A percentile compares a stretch with the other conserved stretches of the same genome.
phyloP scores from a whole-genome alignment of 768 basidiomycete species.

The Pleurotus citrinopileatus region DNA sequence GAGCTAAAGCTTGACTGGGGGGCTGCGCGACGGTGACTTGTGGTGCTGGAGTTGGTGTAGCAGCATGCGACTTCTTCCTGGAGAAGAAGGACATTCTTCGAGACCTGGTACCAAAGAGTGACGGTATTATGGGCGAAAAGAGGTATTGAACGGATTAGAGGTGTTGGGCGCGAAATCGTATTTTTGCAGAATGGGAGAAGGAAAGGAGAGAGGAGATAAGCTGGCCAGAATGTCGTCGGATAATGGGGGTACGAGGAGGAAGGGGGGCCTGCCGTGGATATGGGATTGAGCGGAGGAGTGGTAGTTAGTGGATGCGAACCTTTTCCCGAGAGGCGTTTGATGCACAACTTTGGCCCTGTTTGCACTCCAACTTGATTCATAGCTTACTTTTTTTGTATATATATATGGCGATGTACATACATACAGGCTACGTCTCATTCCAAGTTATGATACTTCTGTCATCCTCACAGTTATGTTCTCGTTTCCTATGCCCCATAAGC shows the following conservation, averaged over 20 bases:
- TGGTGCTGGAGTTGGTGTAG: constrained; percentile 36
- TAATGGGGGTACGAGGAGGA: neutral
- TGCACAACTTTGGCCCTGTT: constrained; percentile 9
- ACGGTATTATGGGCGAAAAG: constrained; percentile 58
- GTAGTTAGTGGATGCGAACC: neutral
- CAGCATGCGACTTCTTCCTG: constrained; percentile 73
- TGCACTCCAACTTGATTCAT: constrained; percentile 7
- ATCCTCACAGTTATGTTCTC: constrained; percentile 64
- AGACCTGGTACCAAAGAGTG: constrained; percentile 54
- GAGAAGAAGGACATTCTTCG: constrained; percentile 94
- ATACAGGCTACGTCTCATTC: no score
- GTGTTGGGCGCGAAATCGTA: neutral
- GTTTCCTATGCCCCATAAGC: constrained; percentile 67
- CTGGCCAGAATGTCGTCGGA: constrained; percentile 6
- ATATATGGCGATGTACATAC: no score
- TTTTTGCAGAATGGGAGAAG: neutral
- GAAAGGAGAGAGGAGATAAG: neutral
- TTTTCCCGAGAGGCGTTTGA: constrained; percentile 6
- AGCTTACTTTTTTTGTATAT: no score
- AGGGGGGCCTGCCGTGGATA: constrained; percentile 1
- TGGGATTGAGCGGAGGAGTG: neutral
- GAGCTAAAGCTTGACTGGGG: constrained; percentile 66
- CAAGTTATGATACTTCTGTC: constrained; percentile 63
- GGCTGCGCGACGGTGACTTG: constrained; percentile 60
- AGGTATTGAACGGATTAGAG: constrained; percentile 9